Evolutionary conservation across 495 filamentous ascomycete genomes (phyloP), one percentile per base, ranked within the genome.

Genomic region (Penicillium taxi): DNA sequence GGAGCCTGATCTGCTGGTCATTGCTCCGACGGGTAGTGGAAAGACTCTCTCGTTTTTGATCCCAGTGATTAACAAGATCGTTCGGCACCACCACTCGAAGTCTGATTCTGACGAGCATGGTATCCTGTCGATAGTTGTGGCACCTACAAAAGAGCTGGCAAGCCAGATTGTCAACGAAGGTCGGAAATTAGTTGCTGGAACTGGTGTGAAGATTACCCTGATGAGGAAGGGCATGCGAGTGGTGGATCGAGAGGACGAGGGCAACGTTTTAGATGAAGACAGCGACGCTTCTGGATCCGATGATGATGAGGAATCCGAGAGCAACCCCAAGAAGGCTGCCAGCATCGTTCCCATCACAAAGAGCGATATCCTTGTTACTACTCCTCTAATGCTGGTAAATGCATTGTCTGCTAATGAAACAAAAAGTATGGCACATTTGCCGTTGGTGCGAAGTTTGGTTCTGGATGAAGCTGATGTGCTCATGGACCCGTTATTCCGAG

Each of bases 401-500:
- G 78, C 85, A 3, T 56, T 95, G 8, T 72, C 79, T 12, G 68
- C 64, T 4, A 58, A 64, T 11, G 58, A 63, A 6, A 59, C 61
- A 5, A 64, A 56, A 11, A 52, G 59, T 7, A 48, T 66, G 32
- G 64, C 63, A 16, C 55, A 58, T 4, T 56, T 94, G 7, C 76
- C 81, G 2, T 63, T 74, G 2, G 76, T 95, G 12, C 68, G 71
- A 12, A 74, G 75, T 33, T 63, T 98, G 24, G 74, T 96, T 14
- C 65, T 98, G 5, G 91, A 98, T 47, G 91, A 98, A 66, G 91
- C 88, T 6, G 91, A 98, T 60, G 85, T 96, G 14, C 79, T 98
- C 9, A 73, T 98, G 9, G 91, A 99, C 42, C 78, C 83, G 9
- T 67, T 94, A 9, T 96, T 98, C 64, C 74, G 84, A 20, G 81